These are phyloP conservation scores for Phallus indusiatus DNA, from an alignment of 768 basidiomycete genomes.

Conservation along the genomic window DNA sequence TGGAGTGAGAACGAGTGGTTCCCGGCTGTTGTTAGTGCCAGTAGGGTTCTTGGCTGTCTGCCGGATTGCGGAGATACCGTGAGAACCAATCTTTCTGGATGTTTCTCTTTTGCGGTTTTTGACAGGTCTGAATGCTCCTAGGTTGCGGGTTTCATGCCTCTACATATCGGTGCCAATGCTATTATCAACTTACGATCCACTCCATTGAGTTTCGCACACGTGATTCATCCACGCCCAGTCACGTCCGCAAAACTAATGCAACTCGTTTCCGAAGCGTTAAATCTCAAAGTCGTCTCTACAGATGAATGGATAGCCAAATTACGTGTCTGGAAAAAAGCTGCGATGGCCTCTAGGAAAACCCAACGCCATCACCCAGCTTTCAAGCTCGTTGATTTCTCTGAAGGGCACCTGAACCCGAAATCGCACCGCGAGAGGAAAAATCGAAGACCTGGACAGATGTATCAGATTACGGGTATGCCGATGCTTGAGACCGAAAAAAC, in stretches of 20 bases:
- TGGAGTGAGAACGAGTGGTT: slow-evolving; percentile 15
- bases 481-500: not conserved
- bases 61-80: slow-evolving; percentile 3
- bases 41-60: not conserved
- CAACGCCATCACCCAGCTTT: slow-evolving; percentile 19
- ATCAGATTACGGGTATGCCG: not conserved
- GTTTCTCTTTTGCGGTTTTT: not conserved
- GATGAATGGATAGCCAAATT: slow-evolving; percentile 16
- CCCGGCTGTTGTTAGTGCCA: slow-evolving; percentile 8
- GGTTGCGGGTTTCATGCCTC: slow-evolving; percentile 19
- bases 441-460: not conserved
- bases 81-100: not conserved
- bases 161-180: slow-evolving; percentile 16
- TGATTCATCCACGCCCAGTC: slow-evolving; percentile 19
- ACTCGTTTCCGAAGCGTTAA: slow-evolving; percentile 11
- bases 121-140: slow-evolving; percentile 2
- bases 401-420: not conserved
- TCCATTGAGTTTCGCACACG: slow-evolving; percentile 11
- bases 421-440: not conserved
- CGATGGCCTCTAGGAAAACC: not conserved
- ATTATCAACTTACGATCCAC: slow-evolving; percentile 17
- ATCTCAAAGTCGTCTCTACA: slow-evolving; percentile 19
- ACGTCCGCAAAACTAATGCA: slow-evolving; percentile 11
- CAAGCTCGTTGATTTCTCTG: slow-evolving; percentile 19
- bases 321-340: slow-evolving; percentile 2